A percentile compares a stretch with the other conserved stretches of the same genome.
Evolutionary conservation across 106 monocot genomes (phyloP).

Genomic region (Dendrobium officinale): DNA sequence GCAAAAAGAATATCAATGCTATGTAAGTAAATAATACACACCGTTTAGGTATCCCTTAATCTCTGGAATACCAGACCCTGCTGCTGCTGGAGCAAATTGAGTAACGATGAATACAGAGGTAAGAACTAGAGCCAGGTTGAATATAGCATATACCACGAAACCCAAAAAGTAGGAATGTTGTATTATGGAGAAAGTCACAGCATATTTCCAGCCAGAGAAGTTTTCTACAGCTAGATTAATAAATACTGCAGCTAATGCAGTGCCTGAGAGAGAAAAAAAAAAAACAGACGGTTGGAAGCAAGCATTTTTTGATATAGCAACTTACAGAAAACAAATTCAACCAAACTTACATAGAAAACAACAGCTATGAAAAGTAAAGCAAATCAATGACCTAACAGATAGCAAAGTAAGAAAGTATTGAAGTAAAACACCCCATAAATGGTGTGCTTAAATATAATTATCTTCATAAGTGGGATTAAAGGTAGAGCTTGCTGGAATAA

Average conservation of each 20-base stretch:
- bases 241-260: conserved; percentile 88
- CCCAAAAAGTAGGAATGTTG: conserved; percentile 90
- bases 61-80: conserved; percentile 99
- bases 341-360: background rate
- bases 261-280: conserved; percentile 37
- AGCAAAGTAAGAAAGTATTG: background rate
- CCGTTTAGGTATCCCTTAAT: conserved; percentile 99
- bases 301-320: background rate
- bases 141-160: conserved; percentile 72
- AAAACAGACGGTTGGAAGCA: background rate
- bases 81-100: conserved; percentile 96
- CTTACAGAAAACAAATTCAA: background rate
- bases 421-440: background rate
- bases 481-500: background rate
- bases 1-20: background rate
- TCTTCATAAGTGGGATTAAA: background rate
- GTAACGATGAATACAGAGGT: conserved; percentile 87
- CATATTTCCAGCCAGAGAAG: conserved; percentile 98
- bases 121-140: conserved; percentile 83
- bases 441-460: background rate
- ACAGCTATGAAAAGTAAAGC: background rate
- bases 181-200: conserved; percentile 80
- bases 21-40: conserved; percentile 19
- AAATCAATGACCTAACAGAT: background rate
- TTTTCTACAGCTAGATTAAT: conserved; percentile 99